phyloP scores from a whole-genome alignment of 495 filamentous ascomycete species.

The Bacidia rubella region DNA sequence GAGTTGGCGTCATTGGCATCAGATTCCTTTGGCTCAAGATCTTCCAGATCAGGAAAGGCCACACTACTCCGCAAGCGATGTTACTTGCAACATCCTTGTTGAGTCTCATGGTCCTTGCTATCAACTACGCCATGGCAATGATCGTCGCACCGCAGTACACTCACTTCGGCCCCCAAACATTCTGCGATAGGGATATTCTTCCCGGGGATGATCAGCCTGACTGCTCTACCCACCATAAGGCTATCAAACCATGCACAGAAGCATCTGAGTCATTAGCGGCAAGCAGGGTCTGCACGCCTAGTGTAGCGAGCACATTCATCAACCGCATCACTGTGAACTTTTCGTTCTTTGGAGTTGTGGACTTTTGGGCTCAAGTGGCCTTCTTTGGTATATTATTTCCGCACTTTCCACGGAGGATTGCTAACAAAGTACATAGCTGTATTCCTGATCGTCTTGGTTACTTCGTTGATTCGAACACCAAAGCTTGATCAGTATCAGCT shows the following conservation, averaged over 20 bases:
- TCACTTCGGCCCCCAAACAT: constrained; percentile 87
- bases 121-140: constrained; percentile 87
- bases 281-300: constrained; percentile 73
- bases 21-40: constrained; percentile 89
- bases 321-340: constrained; percentile 91
- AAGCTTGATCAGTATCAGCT: constrained; percentile 57
- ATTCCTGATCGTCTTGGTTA: constrained; percentile 64
- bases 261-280: constrained; percentile 43
- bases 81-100: constrained; percentile 82
- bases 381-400: constrained; percentile 50
- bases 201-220: constrained; percentile 53
- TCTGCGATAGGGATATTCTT: constrained; percentile 54
- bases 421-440: constrained; percentile 33
- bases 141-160: constrained; percentile 87
- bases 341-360: constrained; percentile 84
- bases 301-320: constrained; percentile 77
- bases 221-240: constrained; percentile 56
- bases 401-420: not conserved
- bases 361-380: constrained; percentile 90
- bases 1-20: constrained; percentile 76
- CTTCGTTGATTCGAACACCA: constrained; percentile 66
- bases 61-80: constrained; percentile 86
- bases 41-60: constrained; percentile 77
- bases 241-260: constrained; percentile 74
- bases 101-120: constrained; percentile 71